Percentiles rank a stretch among this genome's conserved stretches.
Evolutionary conservation across 2,329 filamentous ascomycete species (phyloP).

Genomic region (Beauveria bassiana): DNA sequence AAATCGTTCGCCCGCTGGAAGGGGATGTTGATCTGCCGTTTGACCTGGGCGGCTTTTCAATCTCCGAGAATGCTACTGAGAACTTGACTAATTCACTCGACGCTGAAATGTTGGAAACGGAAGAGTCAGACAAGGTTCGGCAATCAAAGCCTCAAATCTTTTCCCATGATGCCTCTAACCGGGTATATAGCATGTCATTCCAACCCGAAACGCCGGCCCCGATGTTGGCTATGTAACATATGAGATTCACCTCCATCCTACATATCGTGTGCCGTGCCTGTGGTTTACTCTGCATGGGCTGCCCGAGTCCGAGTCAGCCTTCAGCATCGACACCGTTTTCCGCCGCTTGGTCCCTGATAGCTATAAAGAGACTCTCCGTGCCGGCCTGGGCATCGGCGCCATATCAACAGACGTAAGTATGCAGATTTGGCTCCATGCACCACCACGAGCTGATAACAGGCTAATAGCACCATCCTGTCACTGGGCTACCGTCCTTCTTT

Average conservation of each 20-base stretch:
- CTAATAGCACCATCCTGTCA: conserved; percentile 71
- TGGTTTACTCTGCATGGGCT: conserved; percentile 63
- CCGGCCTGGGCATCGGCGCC: conserved; percentile 56
- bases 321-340: conserved; percentile 63
- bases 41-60: conserved; percentile 37
- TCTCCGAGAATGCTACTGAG: conserved; percentile 23
- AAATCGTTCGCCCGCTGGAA: conserved; percentile 48
- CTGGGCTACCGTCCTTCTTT: conserved; percentile 73
- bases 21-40: conserved; percentile 39
- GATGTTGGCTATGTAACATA: conserved; percentile 52
- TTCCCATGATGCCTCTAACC: conserved; percentile 16
- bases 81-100: conserved; percentile 26
- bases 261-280: conserved; percentile 66
- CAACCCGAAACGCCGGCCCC: conserved; percentile 22
- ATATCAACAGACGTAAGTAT: conserved; percentile 68
- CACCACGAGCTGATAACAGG: background rate
- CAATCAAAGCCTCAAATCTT: background rate
- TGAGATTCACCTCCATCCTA: conserved; percentile 67
- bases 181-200: conserved; percentile 32
- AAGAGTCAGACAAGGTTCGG: conserved; percentile 44
- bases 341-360: conserved; percentile 60
- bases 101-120: conserved; percentile 40
- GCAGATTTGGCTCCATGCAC: conserved; percentile 1
- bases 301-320: conserved; percentile 45
- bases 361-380: conserved; percentile 52